Percentiles rank a stretch among this genome's conserved stretches.
Conservation (phyloP, 2,329 filamentous ascomycete genomes). For the Zarea fungicola region DNA sequence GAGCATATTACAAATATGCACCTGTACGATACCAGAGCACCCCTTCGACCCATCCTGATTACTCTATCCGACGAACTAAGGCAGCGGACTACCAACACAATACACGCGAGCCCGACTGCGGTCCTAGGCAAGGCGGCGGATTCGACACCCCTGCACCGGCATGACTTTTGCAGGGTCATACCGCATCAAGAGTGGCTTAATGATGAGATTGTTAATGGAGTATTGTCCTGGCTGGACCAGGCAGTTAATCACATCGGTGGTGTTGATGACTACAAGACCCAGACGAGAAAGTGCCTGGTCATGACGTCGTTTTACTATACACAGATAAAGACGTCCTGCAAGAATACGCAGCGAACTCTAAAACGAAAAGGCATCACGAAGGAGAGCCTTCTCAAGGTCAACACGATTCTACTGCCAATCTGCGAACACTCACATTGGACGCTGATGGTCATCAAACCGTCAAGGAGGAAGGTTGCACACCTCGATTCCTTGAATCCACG, state of each 20-base stretch:
- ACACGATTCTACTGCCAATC: conserved; percentile 66
- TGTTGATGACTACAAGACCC: conserved; percentile 39
- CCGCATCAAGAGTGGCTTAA: conserved; percentile 62
- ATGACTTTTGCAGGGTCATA: conserved; percentile 61
- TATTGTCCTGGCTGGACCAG: conserved; percentile 55
- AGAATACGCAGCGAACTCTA: conserved; percentile 48
- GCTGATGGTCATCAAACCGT: conserved; percentile 60
- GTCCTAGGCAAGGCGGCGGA: conserved; percentile 43
- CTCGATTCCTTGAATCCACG: conserved; percentile 57
- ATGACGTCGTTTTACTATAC: conserved; percentile 64
- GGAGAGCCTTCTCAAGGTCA: conserved; percentile 58
- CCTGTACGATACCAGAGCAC: not conserved
- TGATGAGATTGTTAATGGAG: conserved; percentile 68
- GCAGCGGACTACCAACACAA: not conserved
- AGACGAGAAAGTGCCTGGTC: conserved; percentile 54
- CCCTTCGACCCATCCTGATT: conserved; percentile 1
- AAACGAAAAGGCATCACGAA: conserved; percentile 52
- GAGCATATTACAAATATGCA: conserved; percentile 6
- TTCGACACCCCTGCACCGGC: conserved; percentile 42
- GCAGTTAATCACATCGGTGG: conserved; percentile 54
- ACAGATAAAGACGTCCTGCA: conserved; percentile 43
- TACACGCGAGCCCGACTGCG: conserved; percentile 20
- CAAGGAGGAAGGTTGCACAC: conserved; percentile 56
- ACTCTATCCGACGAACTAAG: not conserved
- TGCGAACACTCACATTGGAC: conserved; percentile 66